Evolutionary conservation across 73 alveolate genomes (phyloP).

Genomic region (Paramecium caudatum): DNA sequence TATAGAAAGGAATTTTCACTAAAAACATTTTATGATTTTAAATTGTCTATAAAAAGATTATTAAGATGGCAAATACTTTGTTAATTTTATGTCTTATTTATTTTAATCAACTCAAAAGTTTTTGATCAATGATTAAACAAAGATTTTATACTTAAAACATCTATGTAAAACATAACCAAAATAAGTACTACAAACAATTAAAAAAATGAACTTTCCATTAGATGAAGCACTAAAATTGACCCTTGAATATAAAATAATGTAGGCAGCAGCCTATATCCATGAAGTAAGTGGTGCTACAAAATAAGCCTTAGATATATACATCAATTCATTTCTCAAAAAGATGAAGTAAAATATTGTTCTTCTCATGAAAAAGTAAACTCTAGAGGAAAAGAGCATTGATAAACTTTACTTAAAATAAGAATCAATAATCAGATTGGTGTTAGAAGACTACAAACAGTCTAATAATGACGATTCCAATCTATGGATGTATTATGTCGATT

Average conservation of each 20-base stretch:
- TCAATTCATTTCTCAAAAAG: neutral
- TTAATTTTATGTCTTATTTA: neutral
- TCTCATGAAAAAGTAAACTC: neutral
- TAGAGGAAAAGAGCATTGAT: neutral
- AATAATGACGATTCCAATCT: neutral
- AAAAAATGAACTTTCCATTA: slow-evolving; percentile 55
- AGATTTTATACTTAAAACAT: slow-evolving; percentile 23
- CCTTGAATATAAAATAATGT: neutral
- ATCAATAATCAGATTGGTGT: neutral
- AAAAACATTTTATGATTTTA: slow-evolving; percentile 38
- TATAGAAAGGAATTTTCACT: slow-evolving; percentile 28
- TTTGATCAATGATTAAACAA: slow-evolving; percentile 50
- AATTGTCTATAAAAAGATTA: slow-evolving; percentile 5
- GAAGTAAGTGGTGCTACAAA: slow-evolving; percentile 27
- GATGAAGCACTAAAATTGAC: slow-evolving; percentile 55
- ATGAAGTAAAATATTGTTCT: neutral
- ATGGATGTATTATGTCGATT: slow-evolving; percentile 30
- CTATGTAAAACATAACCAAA: slow-evolving; percentile 38
- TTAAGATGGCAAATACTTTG: slow-evolving; percentile 13
- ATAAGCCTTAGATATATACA: slow-evolving; percentile 43
- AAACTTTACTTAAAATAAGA: slow-evolving; percentile 10
- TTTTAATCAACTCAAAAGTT: slow-evolving; percentile 1
- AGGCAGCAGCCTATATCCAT: slow-evolving; percentile 63
- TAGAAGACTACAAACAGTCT: slow-evolving; percentile 12
- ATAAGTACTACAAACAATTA: slow-evolving; percentile 2